These are phyloP conservation scores for Cicer pinnatifidum DNA, from an alignment of 306 rosid species.

Conservation along the genomic window DNA sequence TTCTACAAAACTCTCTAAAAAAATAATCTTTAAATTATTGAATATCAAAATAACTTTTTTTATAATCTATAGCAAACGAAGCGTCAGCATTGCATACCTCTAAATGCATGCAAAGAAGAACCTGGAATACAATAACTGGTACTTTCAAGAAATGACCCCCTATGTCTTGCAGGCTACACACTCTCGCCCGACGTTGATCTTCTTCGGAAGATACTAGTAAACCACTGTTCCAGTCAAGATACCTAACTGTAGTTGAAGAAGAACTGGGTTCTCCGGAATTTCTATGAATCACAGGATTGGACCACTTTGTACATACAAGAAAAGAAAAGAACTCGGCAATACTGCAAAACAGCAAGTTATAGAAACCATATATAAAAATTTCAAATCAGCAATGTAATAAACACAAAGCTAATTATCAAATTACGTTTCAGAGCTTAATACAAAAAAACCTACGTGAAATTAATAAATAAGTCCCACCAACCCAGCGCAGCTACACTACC, in stretches of 20 bases:
- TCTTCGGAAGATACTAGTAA: constrained; percentile 78
- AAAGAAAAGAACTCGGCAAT: constrained; percentile 94
- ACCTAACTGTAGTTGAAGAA: constrained; percentile 75
- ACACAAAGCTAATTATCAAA: constrained; percentile 32
- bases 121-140: constrained; percentile 80
- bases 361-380: constrained; percentile 40
- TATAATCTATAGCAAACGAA: no score
- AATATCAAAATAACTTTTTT: no score
- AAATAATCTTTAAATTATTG: no score
- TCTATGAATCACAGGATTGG: constrained; percentile 92
- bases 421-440: constrained; percentile 36
- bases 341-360: constrained; percentile 56
- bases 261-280: constrained; percentile 78
- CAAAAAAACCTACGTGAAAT: constrained; percentile 71
- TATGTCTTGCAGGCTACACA: constrained; percentile 90
- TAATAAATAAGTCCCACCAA: constrained; percentile 99
- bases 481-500: constrained; percentile 92
- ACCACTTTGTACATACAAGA: constrained; percentile 99
- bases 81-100: constrained; percentile 62
- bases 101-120: constrained; percentile 92
- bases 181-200: constrained; percentile 62
- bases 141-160: constrained; percentile 97
- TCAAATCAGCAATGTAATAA: constrained; percentile 41
- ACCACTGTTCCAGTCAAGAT: constrained; percentile 88
- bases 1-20: no score